phyloP scores from a whole-genome alignment of 2,329 filamentous ascomycete species.

The Elsinoe perseae region DNA sequence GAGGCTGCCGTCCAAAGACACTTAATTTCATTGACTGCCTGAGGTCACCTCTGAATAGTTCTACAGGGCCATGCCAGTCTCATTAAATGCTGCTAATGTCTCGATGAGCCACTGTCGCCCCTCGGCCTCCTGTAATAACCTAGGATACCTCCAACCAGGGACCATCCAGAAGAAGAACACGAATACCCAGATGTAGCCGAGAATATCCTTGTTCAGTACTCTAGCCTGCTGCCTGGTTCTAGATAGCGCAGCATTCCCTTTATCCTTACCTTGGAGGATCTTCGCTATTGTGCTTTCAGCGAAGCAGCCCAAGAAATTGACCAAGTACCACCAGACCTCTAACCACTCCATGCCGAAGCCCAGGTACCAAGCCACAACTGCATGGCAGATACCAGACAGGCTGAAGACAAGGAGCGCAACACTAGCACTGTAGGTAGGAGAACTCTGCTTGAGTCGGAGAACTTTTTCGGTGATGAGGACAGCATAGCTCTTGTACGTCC shows the following conservation, averaged over 20 bases:
- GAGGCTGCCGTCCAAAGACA: no score
- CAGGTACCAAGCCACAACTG: neutral
- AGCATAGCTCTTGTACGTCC: neutral
- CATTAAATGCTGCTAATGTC: neutral
- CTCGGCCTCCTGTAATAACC: neutral
- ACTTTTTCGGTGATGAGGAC: neutral
- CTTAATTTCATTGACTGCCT: no score
- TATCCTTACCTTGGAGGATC: neutral
- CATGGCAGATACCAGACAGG: neutral
- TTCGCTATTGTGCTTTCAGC: neutral
- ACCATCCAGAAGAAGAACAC: neutral
- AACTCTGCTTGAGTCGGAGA: neutral
- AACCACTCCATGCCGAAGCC: neutral
- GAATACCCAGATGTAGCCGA: neutral
- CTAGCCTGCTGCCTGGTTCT: no score
- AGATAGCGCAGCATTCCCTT: no score
- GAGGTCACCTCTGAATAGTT: no score
- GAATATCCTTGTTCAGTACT: no score
- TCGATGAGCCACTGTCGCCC: neutral
- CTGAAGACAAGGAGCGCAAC: neutral
- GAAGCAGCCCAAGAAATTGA: neutral
- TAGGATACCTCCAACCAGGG: neutral
- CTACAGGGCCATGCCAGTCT: no score
- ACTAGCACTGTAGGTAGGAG: neutral
- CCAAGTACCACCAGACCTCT: neutral